Evolutionary conservation across 1,284 basidiomycete genomes (phyloP).

Genomic region (Lentinula novae-zelandiae): DNA sequence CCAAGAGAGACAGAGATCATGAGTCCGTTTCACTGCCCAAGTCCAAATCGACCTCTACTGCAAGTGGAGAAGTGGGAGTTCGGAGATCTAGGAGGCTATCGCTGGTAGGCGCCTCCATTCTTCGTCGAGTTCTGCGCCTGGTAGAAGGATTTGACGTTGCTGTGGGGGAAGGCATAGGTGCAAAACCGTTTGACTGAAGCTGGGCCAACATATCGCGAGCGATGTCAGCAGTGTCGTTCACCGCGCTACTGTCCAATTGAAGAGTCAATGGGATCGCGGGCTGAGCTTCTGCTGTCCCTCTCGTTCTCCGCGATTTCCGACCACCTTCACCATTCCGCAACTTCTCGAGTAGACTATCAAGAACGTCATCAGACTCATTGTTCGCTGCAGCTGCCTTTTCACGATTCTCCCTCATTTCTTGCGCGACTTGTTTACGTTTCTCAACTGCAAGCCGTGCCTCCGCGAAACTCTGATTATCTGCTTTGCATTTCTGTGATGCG

Average conservation of each 20-base stretch:
- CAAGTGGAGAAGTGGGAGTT: slow-evolving; percentile 10
- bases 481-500: slow-evolving; percentile 74
- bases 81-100: not conserved
- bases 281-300: slow-evolving; percentile 36
- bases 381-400: slow-evolving; percentile 41
- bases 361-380: slow-evolving; percentile 58
- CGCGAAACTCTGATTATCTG: slow-evolving; percentile 67
- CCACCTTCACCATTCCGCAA: slow-evolving; percentile 65
- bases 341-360: slow-evolving; percentile 74
- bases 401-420: slow-evolving; percentile 57
- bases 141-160: slow-evolving; percentile 29
- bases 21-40: slow-evolving; percentile 12
- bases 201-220: slow-evolving; percentile 74
- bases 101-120: slow-evolving; percentile 5
- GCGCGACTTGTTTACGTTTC: slow-evolving; percentile 62
- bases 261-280: slow-evolving; percentile 37
- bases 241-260: slow-evolving; percentile 32
- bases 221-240: slow-evolving; percentile 51
- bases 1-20: slow-evolving; percentile 2
- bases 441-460: slow-evolving; percentile 64
- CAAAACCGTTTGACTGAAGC: slow-evolving; percentile 60
- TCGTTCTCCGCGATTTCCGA: slow-evolving; percentile 53
- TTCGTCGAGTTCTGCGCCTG: slow-evolving; percentile 17
- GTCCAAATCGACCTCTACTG: slow-evolving; percentile 10
- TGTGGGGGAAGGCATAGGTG: slow-evolving; percentile 32